Evolutionary conservation across 441 rosid species (phyloP).

Genomic region (Populus hybrid): DNA sequence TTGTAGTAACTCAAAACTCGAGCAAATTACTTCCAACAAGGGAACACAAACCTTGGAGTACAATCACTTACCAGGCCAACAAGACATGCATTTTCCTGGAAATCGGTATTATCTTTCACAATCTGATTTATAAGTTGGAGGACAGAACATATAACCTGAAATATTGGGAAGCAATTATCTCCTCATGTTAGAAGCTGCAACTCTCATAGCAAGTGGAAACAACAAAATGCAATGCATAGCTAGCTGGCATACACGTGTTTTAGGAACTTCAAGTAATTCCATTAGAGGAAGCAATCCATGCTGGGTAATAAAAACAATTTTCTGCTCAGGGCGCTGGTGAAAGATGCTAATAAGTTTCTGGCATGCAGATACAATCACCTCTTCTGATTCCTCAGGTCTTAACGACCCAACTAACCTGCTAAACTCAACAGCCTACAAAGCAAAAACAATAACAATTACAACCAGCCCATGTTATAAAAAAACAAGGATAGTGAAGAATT

Average conservation of each 20-base stretch:
- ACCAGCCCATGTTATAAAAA: conserved; percentile 6
- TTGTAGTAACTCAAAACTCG: neutral
- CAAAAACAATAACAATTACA: conserved; percentile 19
- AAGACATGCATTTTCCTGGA: conserved; percentile 98
- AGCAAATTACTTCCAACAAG: neutral
- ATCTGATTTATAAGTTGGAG: conserved; percentile 91
- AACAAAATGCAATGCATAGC: conserved; percentile 13
- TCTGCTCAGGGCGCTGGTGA: conserved; percentile 90
- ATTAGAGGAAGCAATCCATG: conserved; percentile 87
- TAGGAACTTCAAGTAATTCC: conserved; percentile 92
- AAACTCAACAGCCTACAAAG: conserved; percentile 83
- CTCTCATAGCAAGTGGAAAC: conserved; percentile 7
- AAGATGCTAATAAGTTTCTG: conserved; percentile 79
- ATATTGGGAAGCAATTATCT: conserved; percentile 13
- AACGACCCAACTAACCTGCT: conserved; percentile 76
- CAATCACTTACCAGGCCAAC: conserved; percentile 76
- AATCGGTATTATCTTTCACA: conserved; percentile 76
- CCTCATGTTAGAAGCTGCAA: conserved; percentile 20
- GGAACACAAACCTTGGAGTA: conserved; percentile 8
- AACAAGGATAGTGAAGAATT: neutral
- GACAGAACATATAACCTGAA: conserved; percentile 81
- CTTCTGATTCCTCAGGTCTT: conserved; percentile 83
- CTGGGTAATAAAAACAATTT: conserved; percentile 77
- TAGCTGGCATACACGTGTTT: conserved; percentile 55
- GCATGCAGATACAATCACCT: conserved; percentile 78